Percentiles rank a stretch among this genome's conserved stretches.
These are phyloP conservation scores for Grosmannia serpens DNA, from an alignment of 2,329 filamentous ascomycete species.

Conservation along the genomic window DNA sequence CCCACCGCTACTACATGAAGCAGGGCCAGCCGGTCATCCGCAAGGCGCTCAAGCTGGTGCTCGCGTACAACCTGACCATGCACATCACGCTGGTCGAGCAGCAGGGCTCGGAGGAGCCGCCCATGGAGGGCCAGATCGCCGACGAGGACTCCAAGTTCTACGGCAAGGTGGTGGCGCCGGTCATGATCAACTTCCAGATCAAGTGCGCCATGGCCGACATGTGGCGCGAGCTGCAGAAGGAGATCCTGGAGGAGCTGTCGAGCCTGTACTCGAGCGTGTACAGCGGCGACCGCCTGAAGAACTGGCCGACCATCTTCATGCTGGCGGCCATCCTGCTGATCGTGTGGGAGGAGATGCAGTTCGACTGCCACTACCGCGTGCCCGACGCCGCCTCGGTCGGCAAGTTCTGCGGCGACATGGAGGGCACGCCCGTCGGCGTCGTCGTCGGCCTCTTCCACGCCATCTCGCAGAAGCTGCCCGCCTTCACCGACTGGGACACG, in stretches of 20 bases:
- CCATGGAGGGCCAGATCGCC: constrained; percentile 70
- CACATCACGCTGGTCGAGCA: constrained; percentile 94
- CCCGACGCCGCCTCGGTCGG: constrained; percentile 74
- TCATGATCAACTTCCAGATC: constrained; percentile 99
- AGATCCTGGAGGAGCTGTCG: constrained; percentile 89
- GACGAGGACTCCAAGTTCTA: constrained; percentile 78
- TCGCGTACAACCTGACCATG: constrained; percentile 90
- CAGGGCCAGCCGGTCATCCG: constrained; percentile 82
- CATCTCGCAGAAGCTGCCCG: constrained; percentile 90
- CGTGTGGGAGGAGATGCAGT: constrained; percentile 98
- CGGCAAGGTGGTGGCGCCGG: constrained; percentile 83
- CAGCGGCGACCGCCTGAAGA: constrained; percentile 93
- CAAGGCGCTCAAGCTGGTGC: constrained; percentile 87
- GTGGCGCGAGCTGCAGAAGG: constrained; percentile 96
- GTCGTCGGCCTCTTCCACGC: constrained; percentile 95
- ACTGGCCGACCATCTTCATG: constrained; percentile 99
- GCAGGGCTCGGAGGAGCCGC: constrained; percentile 66
- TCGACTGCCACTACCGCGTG: constrained; percentile 92
- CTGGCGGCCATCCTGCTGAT: constrained; percentile 83
- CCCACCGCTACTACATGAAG: constrained; percentile 83
- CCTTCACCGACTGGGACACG: constrained; percentile 90
- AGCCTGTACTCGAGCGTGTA: constrained; percentile 93
- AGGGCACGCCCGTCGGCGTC: constrained; percentile 87
- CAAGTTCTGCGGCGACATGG: constrained; percentile 96
- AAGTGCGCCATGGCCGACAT: constrained; percentile 95